Conservation (phyloP, 352 stramenopile genomes). For the Phytopythium litorale region DNA sequence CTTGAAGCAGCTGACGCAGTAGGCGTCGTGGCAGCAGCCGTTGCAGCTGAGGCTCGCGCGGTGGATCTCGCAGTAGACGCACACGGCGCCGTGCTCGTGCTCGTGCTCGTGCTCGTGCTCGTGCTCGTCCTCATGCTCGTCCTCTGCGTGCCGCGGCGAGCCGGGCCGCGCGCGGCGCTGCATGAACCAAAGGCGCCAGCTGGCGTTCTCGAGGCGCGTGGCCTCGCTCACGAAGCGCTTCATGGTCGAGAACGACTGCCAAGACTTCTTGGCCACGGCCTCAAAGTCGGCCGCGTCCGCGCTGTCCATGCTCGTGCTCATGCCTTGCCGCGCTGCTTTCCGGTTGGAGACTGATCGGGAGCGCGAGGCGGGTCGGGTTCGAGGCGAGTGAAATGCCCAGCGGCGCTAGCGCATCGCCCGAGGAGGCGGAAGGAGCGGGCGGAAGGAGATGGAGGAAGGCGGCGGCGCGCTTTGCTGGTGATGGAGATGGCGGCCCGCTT, state of each 20-base stretch:
- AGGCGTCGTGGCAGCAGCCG: slow-evolving; percentile 81
- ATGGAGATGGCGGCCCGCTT: too few species aligned
- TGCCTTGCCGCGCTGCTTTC: background rate
- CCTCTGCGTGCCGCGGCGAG: background rate
- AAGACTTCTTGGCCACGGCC: slow-evolving; percentile 73
- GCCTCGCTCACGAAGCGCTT: slow-evolving; percentile 82
- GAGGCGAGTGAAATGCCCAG: too few species aligned
- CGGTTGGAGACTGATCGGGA: background rate
- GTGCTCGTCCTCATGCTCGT: slow-evolving; percentile 25
- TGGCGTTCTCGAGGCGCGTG: slow-evolving; percentile 77
- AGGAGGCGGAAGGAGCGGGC: too few species aligned
- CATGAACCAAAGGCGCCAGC: slow-evolving; percentile 82
- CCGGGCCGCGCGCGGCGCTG: slow-evolving; percentile 18
- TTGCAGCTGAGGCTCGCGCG: slow-evolving; percentile 68
- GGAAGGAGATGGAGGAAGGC: too few species aligned
- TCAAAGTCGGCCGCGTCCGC: slow-evolving; percentile 39
- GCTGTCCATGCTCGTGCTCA: background rate
- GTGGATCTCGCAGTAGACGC: slow-evolving; percentile 82
- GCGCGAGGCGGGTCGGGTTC: too few species aligned
- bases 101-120: slow-evolving; percentile 19
- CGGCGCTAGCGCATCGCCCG: too few species aligned
- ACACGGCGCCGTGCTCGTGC: slow-evolving; percentile 15
- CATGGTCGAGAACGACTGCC: slow-evolving; percentile 87
- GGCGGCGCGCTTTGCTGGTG: too few species aligned
- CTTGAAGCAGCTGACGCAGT: slow-evolving; percentile 87